Conservation (phyloP, 352 stramenopile species). For the Discostella stelligera region DNA sequence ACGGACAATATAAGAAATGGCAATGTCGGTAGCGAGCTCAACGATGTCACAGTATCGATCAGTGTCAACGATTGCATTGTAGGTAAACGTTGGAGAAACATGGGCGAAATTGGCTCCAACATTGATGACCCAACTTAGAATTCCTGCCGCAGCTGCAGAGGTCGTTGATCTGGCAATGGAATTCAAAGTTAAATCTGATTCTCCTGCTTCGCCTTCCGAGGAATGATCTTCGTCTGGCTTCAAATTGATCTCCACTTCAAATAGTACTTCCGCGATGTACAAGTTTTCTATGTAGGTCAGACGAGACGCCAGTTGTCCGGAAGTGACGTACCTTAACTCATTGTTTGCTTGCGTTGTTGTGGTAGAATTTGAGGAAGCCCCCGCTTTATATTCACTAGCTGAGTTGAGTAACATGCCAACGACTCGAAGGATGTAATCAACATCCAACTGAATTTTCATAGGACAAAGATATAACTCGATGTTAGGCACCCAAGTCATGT, state of each 20-base stretch:
- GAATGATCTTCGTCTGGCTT: slow-evolving; percentile 45
- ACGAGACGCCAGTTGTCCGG: slow-evolving; percentile 23
- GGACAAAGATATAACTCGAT: slow-evolving; percentile 45
- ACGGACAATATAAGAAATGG: slow-evolving; percentile 43
- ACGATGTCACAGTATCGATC: slow-evolving; percentile 59
- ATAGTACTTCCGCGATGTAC: slow-evolving; percentile 39
- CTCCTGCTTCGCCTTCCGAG: slow-evolving; percentile 23
- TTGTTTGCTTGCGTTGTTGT: slow-evolving; percentile 37
- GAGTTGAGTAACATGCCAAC: slow-evolving; percentile 50
- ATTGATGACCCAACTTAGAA: slow-evolving; percentile 64
- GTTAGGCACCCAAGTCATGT: slow-evolving; percentile 60
- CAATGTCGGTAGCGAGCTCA: slow-evolving; percentile 53
- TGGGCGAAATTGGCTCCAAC: slow-evolving; percentile 69
- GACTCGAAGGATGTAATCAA: slow-evolving; percentile 59
- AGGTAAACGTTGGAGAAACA: slow-evolving; percentile 60
- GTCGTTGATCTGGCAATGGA: slow-evolving; percentile 50
- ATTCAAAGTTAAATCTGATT: slow-evolving; percentile 45
- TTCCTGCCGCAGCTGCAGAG: slow-evolving; percentile 40
- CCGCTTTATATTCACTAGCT: slow-evolving; percentile 37
- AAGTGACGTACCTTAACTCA: slow-evolving; percentile 39
- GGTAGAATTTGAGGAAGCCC: slow-evolving; percentile 18
- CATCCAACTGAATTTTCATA: slow-evolving; percentile 55
- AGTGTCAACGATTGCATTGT: slow-evolving; percentile 26
- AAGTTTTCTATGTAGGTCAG: slow-evolving; percentile 66
- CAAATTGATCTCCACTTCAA: slow-evolving; percentile 62